Conservation (phyloP, 768 basidiomycete genomes). For the Suillus tomentosus region DNA sequence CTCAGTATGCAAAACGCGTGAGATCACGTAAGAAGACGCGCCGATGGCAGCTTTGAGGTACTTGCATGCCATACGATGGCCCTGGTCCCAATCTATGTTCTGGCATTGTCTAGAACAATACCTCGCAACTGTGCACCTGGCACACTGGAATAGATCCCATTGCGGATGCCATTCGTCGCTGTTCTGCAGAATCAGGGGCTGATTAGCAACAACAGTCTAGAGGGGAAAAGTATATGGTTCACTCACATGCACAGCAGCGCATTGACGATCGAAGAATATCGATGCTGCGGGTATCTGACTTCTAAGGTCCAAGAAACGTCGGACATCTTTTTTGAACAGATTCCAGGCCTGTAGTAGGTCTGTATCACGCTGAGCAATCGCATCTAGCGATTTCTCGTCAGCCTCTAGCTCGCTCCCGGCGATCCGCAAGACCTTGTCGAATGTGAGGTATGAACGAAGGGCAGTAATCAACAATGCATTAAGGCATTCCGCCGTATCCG, state of each 20-base stretch:
- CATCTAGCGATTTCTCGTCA: slow-evolving; percentile 7
- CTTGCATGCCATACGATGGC: slow-evolving; percentile 6
- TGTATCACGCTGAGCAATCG: slow-evolving; percentile 3
- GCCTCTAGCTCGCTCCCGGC: slow-evolving; percentile 8
- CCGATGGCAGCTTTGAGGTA: slow-evolving; percentile 9
- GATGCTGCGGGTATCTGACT: slow-evolving; percentile 5
- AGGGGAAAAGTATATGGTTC: background rate
- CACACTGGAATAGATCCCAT: slow-evolving; percentile 9
- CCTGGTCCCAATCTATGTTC: slow-evolving; percentile 4
- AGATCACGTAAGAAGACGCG: background rate
- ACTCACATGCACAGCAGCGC: slow-evolving; percentile 7
- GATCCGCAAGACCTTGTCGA: slow-evolving; percentile 9
- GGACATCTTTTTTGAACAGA: slow-evolving; percentile 1
- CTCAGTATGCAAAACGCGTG: background rate
- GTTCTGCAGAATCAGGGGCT: background rate
- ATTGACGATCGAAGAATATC: slow-evolving; percentile 7
- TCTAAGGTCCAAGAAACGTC: slow-evolving; percentile 6
- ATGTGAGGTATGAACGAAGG: slow-evolving; percentile 8
- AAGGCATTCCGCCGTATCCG: background rate
- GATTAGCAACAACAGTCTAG: background rate
- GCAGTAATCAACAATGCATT: slow-evolving; percentile 9
- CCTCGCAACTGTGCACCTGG: slow-evolving; percentile 7
- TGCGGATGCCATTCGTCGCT: slow-evolving; percentile 10
- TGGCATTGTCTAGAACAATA: slow-evolving; percentile 10
- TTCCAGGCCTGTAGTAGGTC: slow-evolving; percentile 4